These are phyloP conservation scores for Falciphora oryzae DNA, from an alignment of 2,329 filamentous ascomycete species.

Conservation along the genomic window DNA sequence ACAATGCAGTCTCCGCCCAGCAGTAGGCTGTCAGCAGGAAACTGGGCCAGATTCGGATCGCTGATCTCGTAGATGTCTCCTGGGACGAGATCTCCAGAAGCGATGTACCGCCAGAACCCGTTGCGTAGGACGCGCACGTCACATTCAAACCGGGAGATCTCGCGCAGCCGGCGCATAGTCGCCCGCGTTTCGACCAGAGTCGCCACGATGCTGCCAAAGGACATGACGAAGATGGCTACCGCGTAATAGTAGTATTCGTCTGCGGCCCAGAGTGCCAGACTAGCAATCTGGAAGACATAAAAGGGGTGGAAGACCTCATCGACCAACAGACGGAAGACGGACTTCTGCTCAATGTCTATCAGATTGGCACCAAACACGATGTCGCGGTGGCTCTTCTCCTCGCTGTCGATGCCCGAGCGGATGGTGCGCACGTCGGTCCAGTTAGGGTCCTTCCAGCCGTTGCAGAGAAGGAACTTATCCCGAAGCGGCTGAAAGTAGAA, in stretches of 20 bases:
- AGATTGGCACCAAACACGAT: constrained; percentile 84
- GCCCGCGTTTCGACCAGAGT: constrained; percentile 87
- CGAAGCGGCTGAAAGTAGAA: constrained; percentile 86
- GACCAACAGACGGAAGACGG: constrained; percentile 71
- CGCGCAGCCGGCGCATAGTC: constrained; percentile 84
- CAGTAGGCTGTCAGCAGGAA: constrained; percentile 87
- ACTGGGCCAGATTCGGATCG: constrained; percentile 79
- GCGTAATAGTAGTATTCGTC: constrained; percentile 99
- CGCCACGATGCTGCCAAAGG: constrained; percentile 81
- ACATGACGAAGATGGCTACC: constrained; percentile 89
- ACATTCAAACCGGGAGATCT: constrained; percentile 93
- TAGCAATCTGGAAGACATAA: constrained; percentile 96
- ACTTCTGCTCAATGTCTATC: constrained; percentile 91
- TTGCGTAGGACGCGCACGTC: constrained; percentile 89
- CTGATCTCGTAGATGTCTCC: constrained; percentile 97
- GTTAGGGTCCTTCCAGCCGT: constrained; percentile 87
- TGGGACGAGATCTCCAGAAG: constrained; percentile 83
- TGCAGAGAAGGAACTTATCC: constrained; percentile 82
- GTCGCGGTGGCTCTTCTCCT: constrained; percentile 78
- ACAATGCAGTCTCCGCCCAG: constrained; percentile 95
- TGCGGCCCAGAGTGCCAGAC: constrained; percentile 87
- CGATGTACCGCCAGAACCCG: constrained; percentile 89
- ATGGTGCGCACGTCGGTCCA: constrained; percentile 77
- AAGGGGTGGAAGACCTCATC: constrained; percentile 98
- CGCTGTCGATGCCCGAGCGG: constrained; percentile 75